Evolutionary conservation across 352 stramenopile genomes (phyloP), one percentile per base, ranked within the genome.

Genomic region (Blastocystis sp.): DNA sequence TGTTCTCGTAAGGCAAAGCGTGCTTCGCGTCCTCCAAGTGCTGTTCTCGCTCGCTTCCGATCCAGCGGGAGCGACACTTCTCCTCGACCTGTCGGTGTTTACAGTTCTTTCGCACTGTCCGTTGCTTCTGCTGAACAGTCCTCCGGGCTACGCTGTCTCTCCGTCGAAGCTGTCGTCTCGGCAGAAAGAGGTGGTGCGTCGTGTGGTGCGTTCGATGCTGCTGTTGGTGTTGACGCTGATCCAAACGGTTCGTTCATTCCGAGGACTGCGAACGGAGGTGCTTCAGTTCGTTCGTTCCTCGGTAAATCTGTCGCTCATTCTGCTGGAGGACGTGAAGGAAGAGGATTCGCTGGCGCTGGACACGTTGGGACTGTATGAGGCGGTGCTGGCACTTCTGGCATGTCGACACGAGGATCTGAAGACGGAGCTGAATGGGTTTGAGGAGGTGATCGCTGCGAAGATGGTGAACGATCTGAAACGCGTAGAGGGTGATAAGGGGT

Each of bases 351-450:
- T 81, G 14, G 69, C 69, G 32, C 27, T 48, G 18, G 69, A 81
- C 4, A 51, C 56, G 53, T 38, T 81, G 44, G 69, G 4, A 16
- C 29, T 81, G 69, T 81, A 81, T 40, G 40, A 81, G 1, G 29
- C 69, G 14, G n/a, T 81, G 32, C 18, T 63, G 27, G 29, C 49
- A 21, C 69, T 81, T 21, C 32, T 81, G 27, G 48, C 49, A n/a
- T 48, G 49, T 51, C 24, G 63, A n/a, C 11, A 27, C 16, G 51
- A 42, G 29, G 48, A 48, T 21, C 18, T 81, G 69, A 32, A 46
- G 29, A 51, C 61, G 44, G 69, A 81, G 14, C 42, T 81, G 69
- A 29, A 46, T n/a, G 69, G 69, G 36, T 61, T 81, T 34, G 49
- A 64, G 16, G 6, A 64, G 21, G 69, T 75, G 63, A n/a, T 75